Base-by-base conservation (phyloP, 495 filamentous ascomycete species). In the Trichoderma virens region DNA sequence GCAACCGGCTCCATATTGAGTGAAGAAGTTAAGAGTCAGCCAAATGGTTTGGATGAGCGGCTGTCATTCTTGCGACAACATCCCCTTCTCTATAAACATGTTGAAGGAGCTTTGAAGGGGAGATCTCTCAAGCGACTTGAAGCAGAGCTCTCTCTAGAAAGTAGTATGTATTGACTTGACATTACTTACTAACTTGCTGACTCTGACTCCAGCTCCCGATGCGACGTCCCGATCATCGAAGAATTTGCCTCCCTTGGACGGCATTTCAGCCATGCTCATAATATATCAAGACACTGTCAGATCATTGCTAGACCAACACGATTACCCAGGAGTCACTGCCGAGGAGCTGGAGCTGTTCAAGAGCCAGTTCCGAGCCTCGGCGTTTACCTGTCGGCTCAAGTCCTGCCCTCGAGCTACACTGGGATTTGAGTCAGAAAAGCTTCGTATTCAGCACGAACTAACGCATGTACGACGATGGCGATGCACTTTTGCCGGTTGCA, bases 331-430 rank as follows among this genome's bases (percentile, higher is more conserved):
- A 0, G 59, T 72, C 0, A 27, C 54, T 2, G 11, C 56, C 35
- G 64, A 71, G 11, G 71, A 71, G 18, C 63, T 74, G 0, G 72
- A 69, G 2, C 47, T 60, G 7, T 74, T 74, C 64, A 68, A 69
- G 54, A 62, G 61, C 2, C 20, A 71, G 0, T 70, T 71, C 32
- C 38, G 66, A 2, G 65, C 64, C 11, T 65, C 63, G 18, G 71
- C 65, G 14, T 74, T 51, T 20, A 68, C 67, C 14, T 74, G 72
- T 27, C 69, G 72, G 31, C 54, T 71, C 16, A 30, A n/a, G 13
- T 39, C 11, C 4, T 68, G 64, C 27, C 43, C 64, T 20, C 45
- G 54, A 13, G 62, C 61, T 2, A 43, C 61, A 1, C 5, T 56
- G 2, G 64, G 67, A 0, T 68, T 68, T 31, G 27, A 63, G 1